Evolutionary conservation across 2,329 filamentous ascomycete species (phyloP), one percentile per base, ranked within the genome.

Genomic region (Dothideomycetes sp.): DNA sequence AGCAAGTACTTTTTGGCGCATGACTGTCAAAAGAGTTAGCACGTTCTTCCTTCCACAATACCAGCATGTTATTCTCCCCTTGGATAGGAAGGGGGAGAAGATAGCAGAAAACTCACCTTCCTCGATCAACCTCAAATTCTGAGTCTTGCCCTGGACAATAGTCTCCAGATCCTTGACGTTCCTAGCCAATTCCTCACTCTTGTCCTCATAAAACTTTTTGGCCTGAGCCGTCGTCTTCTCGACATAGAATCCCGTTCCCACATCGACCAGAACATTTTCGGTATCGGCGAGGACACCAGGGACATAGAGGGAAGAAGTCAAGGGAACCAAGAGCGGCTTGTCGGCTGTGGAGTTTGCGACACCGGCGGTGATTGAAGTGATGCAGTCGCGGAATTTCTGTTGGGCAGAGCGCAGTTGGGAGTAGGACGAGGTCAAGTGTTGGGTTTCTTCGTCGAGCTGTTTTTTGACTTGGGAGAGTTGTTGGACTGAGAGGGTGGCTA

Each of bases 221-320:
- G 79, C 80, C 51, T 82, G 77, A 17, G 64, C 61, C 1, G 73
- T 70, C 8, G 65, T 72, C 68, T 98, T 98, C 65, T 96, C 88
- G 39, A 96, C 80, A 56, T 87, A 88, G 60, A 93, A 96, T 0
- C 89, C 89, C 1, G 89, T 96, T 15, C 89, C 89, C 15, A 95
- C 78, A 61, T 96, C 89, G 28, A 96, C 86, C 44, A 96, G 71
- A 5, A 94, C 86, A 46, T 78, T 80, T 43, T 84, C 75, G 2
- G 80, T 73, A 60, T 81, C 76, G 32, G 82, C 73, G 28, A 96
- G 70, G 27, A 74, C 80, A 22, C 89, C 93, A 18, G 83, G 82
- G 12, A 98, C 89, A 63, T 98, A 98, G 20, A 98, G 74, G 1
- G 88, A 95, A 53, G 84, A 91, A 10, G 91, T 98, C 47, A 98